These are phyloP conservation scores for Pseudognaphalium luteoalbum DNA, from an alignment of 129 eudicot species.

Conservation along the genomic window DNA sequence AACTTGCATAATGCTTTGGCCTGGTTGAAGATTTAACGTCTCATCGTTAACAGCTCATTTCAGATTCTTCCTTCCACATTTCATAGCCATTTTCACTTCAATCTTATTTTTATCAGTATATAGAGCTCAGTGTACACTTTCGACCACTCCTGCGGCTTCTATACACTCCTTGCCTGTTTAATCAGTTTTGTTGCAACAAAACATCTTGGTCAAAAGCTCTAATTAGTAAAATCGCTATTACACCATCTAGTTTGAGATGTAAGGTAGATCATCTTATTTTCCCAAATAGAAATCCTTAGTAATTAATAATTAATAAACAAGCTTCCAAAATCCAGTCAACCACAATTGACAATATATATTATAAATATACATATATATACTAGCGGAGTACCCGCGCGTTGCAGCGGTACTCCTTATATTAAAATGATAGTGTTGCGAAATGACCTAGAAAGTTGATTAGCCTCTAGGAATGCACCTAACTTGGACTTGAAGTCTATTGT, in stretches of 20 bases:
- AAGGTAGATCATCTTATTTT: not conserved
- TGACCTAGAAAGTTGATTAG: too few relatives aligned
- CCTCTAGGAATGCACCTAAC: too few relatives aligned
- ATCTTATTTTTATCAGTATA: not conserved
- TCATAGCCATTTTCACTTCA: conserved; percentile 21
- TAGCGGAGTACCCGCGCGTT: too few relatives aligned
- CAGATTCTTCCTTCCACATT: conserved; percentile 83
- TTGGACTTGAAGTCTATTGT: too few relatives aligned
- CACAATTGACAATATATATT: too few relatives aligned
- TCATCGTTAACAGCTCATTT: conserved; percentile 63
- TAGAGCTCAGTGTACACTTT: not conserved
- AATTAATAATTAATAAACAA: too few relatives aligned
- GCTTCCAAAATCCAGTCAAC: too few relatives aligned
- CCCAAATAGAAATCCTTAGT: not conserved
- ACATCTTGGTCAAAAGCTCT: not conserved
- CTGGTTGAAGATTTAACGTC: conserved; percentile 49
- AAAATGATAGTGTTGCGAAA: too few relatives aligned
- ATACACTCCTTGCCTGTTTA: not conserved
- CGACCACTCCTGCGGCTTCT: not conserved
- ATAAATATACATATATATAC: too few relatives aligned
- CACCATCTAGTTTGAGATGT: not conserved
- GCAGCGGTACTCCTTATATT: too few relatives aligned
- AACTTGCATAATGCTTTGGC: conserved; percentile 77
- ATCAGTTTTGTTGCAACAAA: not conserved
- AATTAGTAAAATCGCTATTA: not conserved